A percentile compares a stretch with the other conserved stretches of the same genome.
These are phyloP conservation scores for Kazachstania viticola DNA, from an alignment of 805 yeast genomes.

Conservation along the genomic window DNA sequence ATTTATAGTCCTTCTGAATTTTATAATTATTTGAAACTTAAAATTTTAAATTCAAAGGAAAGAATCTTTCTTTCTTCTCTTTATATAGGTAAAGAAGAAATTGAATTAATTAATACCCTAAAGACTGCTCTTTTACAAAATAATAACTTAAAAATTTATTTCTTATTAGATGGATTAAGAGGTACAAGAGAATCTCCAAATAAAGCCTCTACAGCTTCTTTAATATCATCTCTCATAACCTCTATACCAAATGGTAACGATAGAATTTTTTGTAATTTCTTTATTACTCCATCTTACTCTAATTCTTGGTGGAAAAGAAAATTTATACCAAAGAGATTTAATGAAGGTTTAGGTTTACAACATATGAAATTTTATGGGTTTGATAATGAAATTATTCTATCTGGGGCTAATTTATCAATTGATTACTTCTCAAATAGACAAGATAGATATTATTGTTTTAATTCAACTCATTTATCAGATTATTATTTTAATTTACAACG, in stretches of 20 bases:
- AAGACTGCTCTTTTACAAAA: slow-evolving; percentile 48
- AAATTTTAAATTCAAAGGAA: slow-evolving; percentile 48
- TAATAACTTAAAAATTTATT: slow-evolving; percentile 51
- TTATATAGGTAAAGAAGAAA: slow-evolving; percentile 75
- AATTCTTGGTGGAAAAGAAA: slow-evolving; percentile 45
- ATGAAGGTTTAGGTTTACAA: slow-evolving; percentile 87
- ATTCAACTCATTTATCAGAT: slow-evolving; percentile 43
- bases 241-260: slow-evolving; percentile 48
- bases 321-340: slow-evolving; percentile 69
- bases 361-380: slow-evolving; percentile 96
- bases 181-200: slow-evolving; percentile 90
- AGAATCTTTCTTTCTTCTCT: slow-evolving; percentile 75
- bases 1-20: slow-evolving; percentile 60
- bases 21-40: slow-evolving; percentile 49
- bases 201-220: slow-evolving; percentile 55
- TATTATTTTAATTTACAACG: slow-evolving; percentile 65
- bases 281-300: slow-evolving; percentile 76
- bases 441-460: slow-evolving; percentile 77
- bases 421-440: slow-evolving; percentile 94
- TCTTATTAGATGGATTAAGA: slow-evolving; percentile 77
- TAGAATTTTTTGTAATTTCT: slow-evolving; percentile 71
- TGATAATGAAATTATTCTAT: slow-evolving; percentile 76
- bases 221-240: slow-evolving; percentile 54
- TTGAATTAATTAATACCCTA: slow-evolving; percentile 58
- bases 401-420: slow-evolving; percentile 84